Percentiles rank a stretch among this genome's conserved stretches.
phyloP scores from a whole-genome alignment of 495 filamentous ascomycete species.

The Aspergillus heteromorphus region DNA sequence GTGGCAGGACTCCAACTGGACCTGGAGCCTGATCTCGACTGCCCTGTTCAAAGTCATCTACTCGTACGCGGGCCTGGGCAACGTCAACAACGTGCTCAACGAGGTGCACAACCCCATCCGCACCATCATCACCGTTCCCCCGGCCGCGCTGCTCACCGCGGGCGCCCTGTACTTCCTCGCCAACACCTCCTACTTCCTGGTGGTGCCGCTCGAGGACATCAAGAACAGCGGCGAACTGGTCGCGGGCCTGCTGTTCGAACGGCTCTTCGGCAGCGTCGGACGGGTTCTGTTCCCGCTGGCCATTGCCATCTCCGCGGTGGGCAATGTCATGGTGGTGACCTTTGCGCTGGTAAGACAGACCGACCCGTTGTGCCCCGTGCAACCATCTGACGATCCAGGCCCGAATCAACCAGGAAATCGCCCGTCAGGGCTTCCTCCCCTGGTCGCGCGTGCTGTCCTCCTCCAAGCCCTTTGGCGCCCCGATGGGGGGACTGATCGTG shows the following conservation, averaged over 20 bases:
- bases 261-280: constrained; percentile 58
- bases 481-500: constrained; percentile 59
- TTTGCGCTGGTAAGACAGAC: constrained; percentile 58
- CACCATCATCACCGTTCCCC: constrained; percentile 60
- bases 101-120: constrained; percentile 66
- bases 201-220: constrained; percentile 64
- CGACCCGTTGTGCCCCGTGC: too few relatives aligned
- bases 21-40: constrained; percentile 50
- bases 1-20: constrained; percentile 43
- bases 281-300: constrained; percentile 54
- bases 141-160: constrained; percentile 55
- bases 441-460: constrained; percentile 58
- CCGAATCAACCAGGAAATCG: constrained; percentile 65
- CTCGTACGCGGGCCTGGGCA: constrained; percentile 62
- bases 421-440: constrained; percentile 64
- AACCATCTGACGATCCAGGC: too few relatives aligned
- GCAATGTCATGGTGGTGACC: constrained; percentile 75
- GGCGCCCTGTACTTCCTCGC: constrained; percentile 60
- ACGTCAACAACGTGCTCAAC: constrained; percentile 72
- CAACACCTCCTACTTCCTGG: constrained; percentile 66
- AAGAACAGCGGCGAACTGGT: constrained; percentile 62
- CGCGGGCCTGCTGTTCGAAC: constrained; percentile 62
- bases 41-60: constrained; percentile 71
- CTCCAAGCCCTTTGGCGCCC: constrained; percentile 61
- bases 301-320: constrained; percentile 61